A percentile compares a stretch with the other conserved stretches of the same genome.
Conservation (phyloP, 805 yeast species). For the Sugiyamaella marilandica region DNA sequence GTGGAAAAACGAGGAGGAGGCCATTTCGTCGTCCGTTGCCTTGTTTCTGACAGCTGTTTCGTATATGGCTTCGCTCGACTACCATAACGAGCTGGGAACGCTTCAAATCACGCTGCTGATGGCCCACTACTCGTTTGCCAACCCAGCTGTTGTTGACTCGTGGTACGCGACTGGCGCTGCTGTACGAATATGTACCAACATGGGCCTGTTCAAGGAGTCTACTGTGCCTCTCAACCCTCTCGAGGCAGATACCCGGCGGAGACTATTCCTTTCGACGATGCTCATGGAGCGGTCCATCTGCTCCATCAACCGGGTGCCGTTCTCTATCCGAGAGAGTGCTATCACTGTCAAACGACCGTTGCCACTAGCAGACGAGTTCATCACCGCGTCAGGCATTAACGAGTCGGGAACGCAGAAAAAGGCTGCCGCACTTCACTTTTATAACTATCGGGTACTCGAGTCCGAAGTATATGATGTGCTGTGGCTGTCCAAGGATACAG, state of each 20-base stretch:
- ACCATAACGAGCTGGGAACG: not conserved
- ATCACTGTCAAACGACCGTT: not conserved
- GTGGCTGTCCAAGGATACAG: not conserved
- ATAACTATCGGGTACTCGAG: not conserved
- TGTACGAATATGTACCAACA: not conserved
- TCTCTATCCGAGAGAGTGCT: not conserved
- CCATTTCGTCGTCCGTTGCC: not conserved
- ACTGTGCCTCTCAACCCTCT: not conserved
- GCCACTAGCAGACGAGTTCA: not conserved
- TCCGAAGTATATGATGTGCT: not conserved
- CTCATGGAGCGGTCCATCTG: not conserved
- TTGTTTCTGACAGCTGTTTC: not conserved
- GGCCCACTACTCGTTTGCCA: conserved; percentile 2
- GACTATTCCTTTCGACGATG: not conserved
- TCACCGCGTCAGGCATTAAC: not conserved
- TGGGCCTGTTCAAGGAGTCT: not conserved
- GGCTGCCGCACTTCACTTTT: not conserved
- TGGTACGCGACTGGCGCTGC: conserved; percentile 2
- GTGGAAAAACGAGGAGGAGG: conserved; percentile 1
- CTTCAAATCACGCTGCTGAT: not conserved
- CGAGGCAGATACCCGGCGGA: not conserved
- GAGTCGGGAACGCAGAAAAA: not conserved
- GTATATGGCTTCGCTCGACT: not conserved
- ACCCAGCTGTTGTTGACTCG: not conserved
- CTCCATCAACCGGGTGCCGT: conserved; percentile 1